Base-by-base conservation (phyloP, 306 rosid species). In the Vicia sativa region DNA sequence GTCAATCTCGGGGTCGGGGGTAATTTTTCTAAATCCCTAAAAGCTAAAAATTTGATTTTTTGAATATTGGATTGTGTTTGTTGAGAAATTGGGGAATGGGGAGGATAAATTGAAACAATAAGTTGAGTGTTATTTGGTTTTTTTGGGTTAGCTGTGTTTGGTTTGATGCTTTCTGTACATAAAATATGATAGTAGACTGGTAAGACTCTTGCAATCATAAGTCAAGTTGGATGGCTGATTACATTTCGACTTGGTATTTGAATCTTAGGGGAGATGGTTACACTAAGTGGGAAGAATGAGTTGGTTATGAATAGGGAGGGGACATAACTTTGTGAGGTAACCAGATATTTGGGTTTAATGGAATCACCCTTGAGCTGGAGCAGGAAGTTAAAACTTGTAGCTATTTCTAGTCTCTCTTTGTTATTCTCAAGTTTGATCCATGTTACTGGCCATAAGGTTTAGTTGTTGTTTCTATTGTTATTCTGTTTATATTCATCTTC, bases 1-100 rank as follows among this genome's bases (percentile, higher is more conserved):
- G 96, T 85, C 3, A 95, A 90, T 87, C 80, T 93, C 69, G 95
- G 86, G 31, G 74, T 90, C 29, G 97, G 96, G 87, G 97, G 99
- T 93, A 5, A 63, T 29, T 78, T 52, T 58, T 78, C 66, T 56
- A 31, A 49, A 34, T 11, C 54, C 67, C 44, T 38, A 34, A 35
- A 5, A n/a, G 1, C 3, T 4, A 11, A 34, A 70, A 55, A 41
- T 3, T 63, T 3, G 2, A 2, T 14, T 37, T 72, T 41, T 70
- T 54, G 45, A 55, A 63, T 62, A 39, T 76, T 31, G 43, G 61
- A 45, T 54, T 77, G 19, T 57, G 23, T 21, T 52, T 29, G 59
- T 31, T 46, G 41, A 42, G 49, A n/a, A 61, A 53, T 76, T 35
- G 63, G 41, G 48, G n/a, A n/a, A n/a, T n/a, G n/a, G n/a, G n/a